Evolutionary conservation across 2,329 filamentous ascomycete species (phyloP), one percentile per base, ranked within the genome.

Genomic region (Botryotinia globosa): DNA sequence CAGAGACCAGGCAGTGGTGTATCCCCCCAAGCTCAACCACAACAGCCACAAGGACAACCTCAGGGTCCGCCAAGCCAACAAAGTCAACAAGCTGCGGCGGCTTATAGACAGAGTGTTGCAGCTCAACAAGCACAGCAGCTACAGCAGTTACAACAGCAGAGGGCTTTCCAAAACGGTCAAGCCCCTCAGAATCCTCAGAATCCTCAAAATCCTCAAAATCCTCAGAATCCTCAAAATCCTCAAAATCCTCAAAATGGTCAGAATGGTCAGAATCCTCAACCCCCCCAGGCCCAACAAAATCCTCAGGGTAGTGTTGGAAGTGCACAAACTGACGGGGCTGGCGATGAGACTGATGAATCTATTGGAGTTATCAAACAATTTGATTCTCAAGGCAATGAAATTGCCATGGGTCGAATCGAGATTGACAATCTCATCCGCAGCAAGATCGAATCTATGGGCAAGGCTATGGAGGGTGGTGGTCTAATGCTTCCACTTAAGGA

Each of bases 261-360:
- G 25, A 29, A 37, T 39, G 18, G 25, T 56, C 65, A 67, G 18
- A 37, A 25, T 48, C 22, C 69, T 29, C 45, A 77, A 42, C 34
- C 37, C 20, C 48, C 67, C 65, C 70, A 62, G 32, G 68, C 37
- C 62, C 72, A 34, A 80, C 75, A 75, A 67, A 75, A 51, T 25
- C 34, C 44, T 25, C 76, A 78, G 56, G 87, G 85, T 80, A 83
- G 82, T 22, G 77, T 86, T 69, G 81, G 82, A 66, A 84, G 84
- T 65, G 83, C 89, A 37, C 92, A 98, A 81, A 91, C 91, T 22
- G 95, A 98, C 80, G 95, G 94, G 68, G 84, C 92, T 45, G 86
- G 86, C 72, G 86, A 87, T 5, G 82, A 88, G 59, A 87, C 88
- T 8, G 85, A 88, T 56, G 74, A 75, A 71, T 86, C 85, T 82